Conservation (phyloP, 768 basidiomycete genomes). For the Gautieria morchelliformis region DNA sequence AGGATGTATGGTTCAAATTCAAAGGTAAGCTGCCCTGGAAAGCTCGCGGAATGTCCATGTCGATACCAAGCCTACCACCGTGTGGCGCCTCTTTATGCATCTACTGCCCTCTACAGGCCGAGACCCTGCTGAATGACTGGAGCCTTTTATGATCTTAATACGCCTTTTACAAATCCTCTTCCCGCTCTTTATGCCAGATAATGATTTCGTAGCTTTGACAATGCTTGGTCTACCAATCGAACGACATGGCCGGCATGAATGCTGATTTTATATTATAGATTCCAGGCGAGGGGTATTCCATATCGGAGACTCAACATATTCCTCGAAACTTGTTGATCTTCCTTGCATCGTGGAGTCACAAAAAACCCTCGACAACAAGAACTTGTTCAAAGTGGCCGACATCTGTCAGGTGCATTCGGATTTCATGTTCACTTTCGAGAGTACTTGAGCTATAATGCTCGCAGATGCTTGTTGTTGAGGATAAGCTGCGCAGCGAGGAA, state of each 20-base stretch:
- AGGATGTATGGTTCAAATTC: conserved; percentile 97
- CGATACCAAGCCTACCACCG: not conserved
- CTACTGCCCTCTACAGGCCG: too few relatives aligned
- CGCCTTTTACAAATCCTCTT: too few relatives aligned
- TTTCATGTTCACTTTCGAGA: conserved; percentile 8
- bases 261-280: conserved; percentile 37
- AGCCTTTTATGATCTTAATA: too few relatives aligned
- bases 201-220: too few relatives aligned
- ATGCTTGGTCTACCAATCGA: not conserved
- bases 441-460: conserved; percentile 4
- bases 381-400: conserved; percentile 98
- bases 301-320: conserved; percentile 68
- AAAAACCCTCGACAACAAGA: conserved; percentile 92
- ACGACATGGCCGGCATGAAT: not conserved
- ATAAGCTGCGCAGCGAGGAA: conserved; percentile 65
- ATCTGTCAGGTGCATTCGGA: conserved; percentile 74
- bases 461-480: conserved; percentile 88
- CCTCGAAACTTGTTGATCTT: conserved; percentile 91
- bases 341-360: conserved; percentile 92
- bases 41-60: not conserved
- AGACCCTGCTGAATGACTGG: too few relatives aligned
- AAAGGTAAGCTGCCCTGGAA: conserved; percentile 48
- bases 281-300: conserved; percentile 87
- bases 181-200: too few relatives aligned
- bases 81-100: not conserved